Evolutionary conservation across 192 early-diverging fungal species (phyloP).

Genomic region (Mycoemilia scoparia): DNA sequence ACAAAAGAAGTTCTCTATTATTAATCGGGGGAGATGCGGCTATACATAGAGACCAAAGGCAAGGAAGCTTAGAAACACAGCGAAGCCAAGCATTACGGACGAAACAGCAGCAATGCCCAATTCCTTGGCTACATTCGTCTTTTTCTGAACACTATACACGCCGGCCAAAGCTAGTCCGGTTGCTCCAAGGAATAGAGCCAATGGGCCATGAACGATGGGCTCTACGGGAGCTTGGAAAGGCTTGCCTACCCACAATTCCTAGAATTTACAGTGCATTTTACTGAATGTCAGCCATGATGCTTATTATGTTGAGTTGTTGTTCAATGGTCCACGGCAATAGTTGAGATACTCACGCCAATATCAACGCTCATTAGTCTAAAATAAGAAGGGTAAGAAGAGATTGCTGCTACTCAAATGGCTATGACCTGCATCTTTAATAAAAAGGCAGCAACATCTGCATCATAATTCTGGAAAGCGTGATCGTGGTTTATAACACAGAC

Average conservation of each 20-base stretch:
- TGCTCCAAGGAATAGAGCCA: constrained; percentile 9
- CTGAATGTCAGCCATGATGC: background rate
- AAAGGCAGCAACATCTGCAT: too few species aligned
- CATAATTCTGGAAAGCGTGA: too few species aligned
- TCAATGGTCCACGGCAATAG: too few species aligned
- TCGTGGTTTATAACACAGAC: too few species aligned
- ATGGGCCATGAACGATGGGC: constrained; percentile 9
- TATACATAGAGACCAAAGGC: constrained; percentile 18
- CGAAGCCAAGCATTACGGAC: constrained; percentile 19
- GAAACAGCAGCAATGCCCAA: constrained; percentile 12
- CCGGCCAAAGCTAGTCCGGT: constrained; percentile 16
- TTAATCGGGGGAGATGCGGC: too few species aligned
- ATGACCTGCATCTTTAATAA: background rate
- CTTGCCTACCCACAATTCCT: constrained; percentile 14
- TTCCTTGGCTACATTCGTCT: constrained; percentile 6
- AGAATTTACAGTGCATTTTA: background rate
- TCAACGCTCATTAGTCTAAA: background rate
- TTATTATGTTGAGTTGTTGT: background rate
- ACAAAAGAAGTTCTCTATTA: too few species aligned
- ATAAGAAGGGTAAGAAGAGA: background rate
- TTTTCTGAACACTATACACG: constrained; percentile 16
- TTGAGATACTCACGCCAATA: too few species aligned
- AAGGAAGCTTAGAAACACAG: constrained; percentile 11
- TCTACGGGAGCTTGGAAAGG: constrained; percentile 13
- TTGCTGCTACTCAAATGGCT: background rate